Evolutionary conservation across 495 filamentous ascomycete species (phyloP).

Genomic region (Neurospora intermedia): DNA sequence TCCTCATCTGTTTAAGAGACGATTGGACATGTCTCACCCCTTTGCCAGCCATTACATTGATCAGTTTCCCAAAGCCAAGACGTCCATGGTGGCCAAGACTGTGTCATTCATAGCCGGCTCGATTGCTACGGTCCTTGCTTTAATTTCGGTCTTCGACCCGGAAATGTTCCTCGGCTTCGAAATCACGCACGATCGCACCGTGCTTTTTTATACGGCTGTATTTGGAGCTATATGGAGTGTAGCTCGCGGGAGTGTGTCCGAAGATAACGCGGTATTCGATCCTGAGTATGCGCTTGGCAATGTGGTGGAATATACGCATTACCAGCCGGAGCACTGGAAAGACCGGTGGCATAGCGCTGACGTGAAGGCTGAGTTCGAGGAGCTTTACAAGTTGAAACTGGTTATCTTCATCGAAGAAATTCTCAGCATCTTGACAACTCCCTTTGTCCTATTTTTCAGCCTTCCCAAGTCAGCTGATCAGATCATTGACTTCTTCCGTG

Average conservation of each 20-base stretch:
- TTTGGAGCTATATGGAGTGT: slow-evolving; percentile 69
- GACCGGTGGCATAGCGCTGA: slow-evolving; percentile 82
- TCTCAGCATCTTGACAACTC: slow-evolving; percentile 81
- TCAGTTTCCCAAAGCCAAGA: slow-evolving; percentile 94
- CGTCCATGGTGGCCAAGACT: slow-evolving; percentile 67
- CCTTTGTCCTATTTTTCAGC: slow-evolving; percentile 78
- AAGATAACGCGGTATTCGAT: slow-evolving; percentile 84
- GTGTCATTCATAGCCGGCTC: slow-evolving; percentile 81
- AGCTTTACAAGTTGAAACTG: slow-evolving; percentile 79
- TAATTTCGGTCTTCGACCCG: slow-evolving; percentile 73
- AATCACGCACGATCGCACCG: slow-evolving; percentile 72
- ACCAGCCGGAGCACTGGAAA: slow-evolving; percentile 79
- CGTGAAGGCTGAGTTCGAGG: slow-evolving; percentile 69
- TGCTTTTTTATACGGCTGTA: slow-evolving; percentile 66
- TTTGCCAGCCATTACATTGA: slow-evolving; percentile 87
- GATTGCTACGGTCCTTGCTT: slow-evolving; percentile 67
- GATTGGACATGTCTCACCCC: slow-evolving; percentile 88
- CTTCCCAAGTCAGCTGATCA: slow-evolving; percentile 85
- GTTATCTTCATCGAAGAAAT: slow-evolving; percentile 89
- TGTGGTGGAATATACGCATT: slow-evolving; percentile 86
- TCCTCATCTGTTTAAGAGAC: slow-evolving; percentile 77
- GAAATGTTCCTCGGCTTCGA: slow-evolving; percentile 90
- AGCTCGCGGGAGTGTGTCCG: slow-evolving; percentile 66
- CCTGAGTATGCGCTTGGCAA: slow-evolving; percentile 79
- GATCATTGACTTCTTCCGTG: slow-evolving; percentile 93